Base-by-base conservation (phyloP, 2,329 filamentous ascomycete genomes). In the Sporothrix brunneoviolacea region DNA sequence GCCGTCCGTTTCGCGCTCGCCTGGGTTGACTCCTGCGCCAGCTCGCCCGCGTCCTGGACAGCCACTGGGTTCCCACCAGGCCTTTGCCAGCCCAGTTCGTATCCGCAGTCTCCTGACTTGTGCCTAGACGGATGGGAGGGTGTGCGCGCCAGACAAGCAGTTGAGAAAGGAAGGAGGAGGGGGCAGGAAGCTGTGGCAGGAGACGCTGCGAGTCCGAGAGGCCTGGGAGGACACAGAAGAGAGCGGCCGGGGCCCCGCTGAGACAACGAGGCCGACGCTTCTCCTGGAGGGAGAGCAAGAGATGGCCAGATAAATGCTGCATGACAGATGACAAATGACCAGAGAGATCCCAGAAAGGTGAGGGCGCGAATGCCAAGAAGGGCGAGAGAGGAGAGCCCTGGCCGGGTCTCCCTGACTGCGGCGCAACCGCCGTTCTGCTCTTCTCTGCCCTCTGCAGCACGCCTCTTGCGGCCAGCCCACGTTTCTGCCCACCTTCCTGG, bases 121-220 rank as follows among this genome's bases (percentile, higher is more conserved):
- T 16, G 33, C 22, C 22, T 30, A 22, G 50, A 8, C 19, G 7
- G 10, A 19, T 19, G 22, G 40, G 39, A 48, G 43, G 50, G 43
- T 52, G 44, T 52, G 44, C 30, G 42, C 7, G 42, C 43, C 30
- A 47, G 49, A 51, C 43, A 51, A 13, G 9, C 49, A 30, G 43
- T 41, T 38, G 12, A 32, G 24, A 39, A 39, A 21, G 16, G 7
- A 18, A 16, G 22, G n/a, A 38, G 28, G 24, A 5, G 24, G 24
- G 6, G 10, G 6, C 24, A 28, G 13, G 15, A 16, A 36, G 10
- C 13, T n/a, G 42, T 36, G 42, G 24, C 24, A 5, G 10, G 24
- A 5, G 24, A 28, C 10, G 24, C 10, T 28, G 24, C 5, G 24
- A 28, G 5, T 28, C 24, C 24, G n/a, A n/a, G n/a, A n/a, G n/a